Evolutionary conservation across 257 asterid genomes (phyloP).

Genomic region (Linderniella brevidens): DNA sequence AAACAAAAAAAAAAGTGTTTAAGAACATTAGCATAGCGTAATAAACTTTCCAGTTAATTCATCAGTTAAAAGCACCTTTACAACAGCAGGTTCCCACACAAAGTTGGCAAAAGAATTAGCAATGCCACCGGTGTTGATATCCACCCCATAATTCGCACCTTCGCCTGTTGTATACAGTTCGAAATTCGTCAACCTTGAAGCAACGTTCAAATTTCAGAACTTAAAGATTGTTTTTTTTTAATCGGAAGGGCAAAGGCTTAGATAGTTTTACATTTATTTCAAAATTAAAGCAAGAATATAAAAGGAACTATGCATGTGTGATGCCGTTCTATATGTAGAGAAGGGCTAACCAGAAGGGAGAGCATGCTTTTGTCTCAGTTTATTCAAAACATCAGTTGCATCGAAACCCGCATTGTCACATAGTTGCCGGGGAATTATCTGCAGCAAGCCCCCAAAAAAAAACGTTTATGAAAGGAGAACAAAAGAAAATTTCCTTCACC

Average conservation of each 20-base stretch:
- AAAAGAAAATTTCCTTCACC: no score
- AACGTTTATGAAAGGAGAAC: neutral
- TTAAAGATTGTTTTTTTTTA: no score
- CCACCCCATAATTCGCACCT: conserved; percentile 34
- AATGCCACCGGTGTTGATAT: conserved; percentile 38
- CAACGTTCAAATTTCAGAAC: no score
- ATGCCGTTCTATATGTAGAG: conserved; percentile 5
- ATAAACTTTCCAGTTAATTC: neutral
- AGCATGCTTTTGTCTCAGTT: conserved; percentile 91
- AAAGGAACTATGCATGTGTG: neutral
- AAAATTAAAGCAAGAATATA: conserved; percentile 3
- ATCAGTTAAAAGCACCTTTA: conserved; percentile 29
- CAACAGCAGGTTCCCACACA: conserved; percentile 83
- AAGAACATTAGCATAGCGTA: neutral
- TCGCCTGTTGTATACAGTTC: conserved; percentile 24
- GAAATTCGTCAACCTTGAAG: neutral
- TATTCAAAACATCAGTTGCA: conserved; percentile 93
- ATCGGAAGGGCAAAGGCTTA: neutral
- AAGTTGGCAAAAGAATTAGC: conserved; percentile 65
- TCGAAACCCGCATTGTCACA: conserved; percentile 57
- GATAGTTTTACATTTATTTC: neutral
- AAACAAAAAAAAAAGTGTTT: neutral
- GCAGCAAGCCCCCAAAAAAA: conserved; percentile 2
- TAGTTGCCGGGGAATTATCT: conserved; percentile 34
- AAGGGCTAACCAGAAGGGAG: conserved; percentile 66